A percentile compares a stretch with the other conserved stretches of the same genome.
Conservation (phyloP, 225 moss, liverwort and hornwort species). For the Marchantia paleacea region DNA sequence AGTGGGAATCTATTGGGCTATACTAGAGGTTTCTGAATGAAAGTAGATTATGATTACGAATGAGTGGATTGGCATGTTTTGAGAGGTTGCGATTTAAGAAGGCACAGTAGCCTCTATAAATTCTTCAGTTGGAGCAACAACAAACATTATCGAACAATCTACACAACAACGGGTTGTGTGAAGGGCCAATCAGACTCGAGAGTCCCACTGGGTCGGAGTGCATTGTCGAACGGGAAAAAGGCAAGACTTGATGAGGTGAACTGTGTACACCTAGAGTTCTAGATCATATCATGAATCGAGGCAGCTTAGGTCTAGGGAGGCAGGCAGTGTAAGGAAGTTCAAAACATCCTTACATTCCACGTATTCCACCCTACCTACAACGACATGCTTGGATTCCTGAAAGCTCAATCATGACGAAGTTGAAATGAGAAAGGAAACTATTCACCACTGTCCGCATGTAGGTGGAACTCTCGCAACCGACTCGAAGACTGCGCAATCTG, state of each 20-base stretch:
- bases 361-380: not conserved
- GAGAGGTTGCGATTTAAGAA: not conserved
- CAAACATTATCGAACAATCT: too few species aligned
- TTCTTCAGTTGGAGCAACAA: not conserved
- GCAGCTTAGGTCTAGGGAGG: not conserved
- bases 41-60: slow-evolving; percentile 1
- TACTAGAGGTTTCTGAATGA: not conserved
- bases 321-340: not conserved
- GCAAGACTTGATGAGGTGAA: not conserved
- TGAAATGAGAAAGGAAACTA: not conserved
- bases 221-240: not conserved
- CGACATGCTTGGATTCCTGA: not conserved
- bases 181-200: too few species aligned
- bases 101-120: not conserved
- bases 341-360: not conserved
- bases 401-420: not conserved
- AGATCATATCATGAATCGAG: not conserved
- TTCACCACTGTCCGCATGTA: not conserved
- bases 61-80: not conserved
- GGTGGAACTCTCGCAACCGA: not conserved
- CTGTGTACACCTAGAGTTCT: not conserved
- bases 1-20: not conserved
- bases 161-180: too few species aligned
- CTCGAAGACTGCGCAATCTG: too few species aligned
- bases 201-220: not conserved